Conservation (phyloP, 768 basidiomycete species). For the Cystofilobasidium macerans region DNA sequence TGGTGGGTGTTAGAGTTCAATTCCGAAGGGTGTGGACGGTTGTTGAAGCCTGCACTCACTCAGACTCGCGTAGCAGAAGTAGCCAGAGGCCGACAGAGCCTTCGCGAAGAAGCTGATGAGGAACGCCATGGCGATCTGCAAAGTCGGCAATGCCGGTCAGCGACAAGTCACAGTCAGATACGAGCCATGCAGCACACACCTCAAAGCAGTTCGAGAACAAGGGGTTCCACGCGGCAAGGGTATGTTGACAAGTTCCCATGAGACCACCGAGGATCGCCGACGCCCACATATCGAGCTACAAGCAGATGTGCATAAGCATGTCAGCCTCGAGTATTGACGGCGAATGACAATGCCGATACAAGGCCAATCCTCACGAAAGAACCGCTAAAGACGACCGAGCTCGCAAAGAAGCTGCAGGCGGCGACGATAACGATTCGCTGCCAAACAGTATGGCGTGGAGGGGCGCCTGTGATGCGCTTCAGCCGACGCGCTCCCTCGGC, state of each 20-base stretch:
- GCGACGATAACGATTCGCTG: slow-evolving; percentile 19
- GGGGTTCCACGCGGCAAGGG: slow-evolving; percentile 19
- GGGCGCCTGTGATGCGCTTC: slow-evolving; percentile 17
- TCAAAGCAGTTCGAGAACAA: slow-evolving; percentile 24
- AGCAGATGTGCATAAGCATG: not conserved
- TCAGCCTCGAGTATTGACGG: not conserved
- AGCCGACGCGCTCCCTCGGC: slow-evolving; percentile 14
- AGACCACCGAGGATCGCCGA: slow-evolving; percentile 19
- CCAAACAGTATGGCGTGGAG: not conserved
- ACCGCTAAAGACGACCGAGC: slow-evolving; percentile 18
- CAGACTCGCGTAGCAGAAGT: slow-evolving; percentile 23
- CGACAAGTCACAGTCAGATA: not conserved
- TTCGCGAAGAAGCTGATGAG: slow-evolving; percentile 24
- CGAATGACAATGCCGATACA: not conserved
- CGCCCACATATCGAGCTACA: slow-evolving; percentile 21
- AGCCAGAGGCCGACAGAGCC: slow-evolving; percentile 9
- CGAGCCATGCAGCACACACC: not conserved
- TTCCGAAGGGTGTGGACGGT: not conserved
- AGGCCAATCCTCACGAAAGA: slow-evolving; percentile 12
- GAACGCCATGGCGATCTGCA: slow-evolving; percentile 26
- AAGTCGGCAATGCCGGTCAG: not conserved
- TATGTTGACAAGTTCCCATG: slow-evolving; percentile 24
- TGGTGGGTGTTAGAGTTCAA: not conserved
- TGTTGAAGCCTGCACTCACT: not conserved
- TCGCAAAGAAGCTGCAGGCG: slow-evolving; percentile 23